Evolutionary conservation across 2,329 filamentous ascomycete genomes (phyloP), one percentile per base, ranked within the genome.

Genomic region (Stachybotrys chartarum): DNA sequence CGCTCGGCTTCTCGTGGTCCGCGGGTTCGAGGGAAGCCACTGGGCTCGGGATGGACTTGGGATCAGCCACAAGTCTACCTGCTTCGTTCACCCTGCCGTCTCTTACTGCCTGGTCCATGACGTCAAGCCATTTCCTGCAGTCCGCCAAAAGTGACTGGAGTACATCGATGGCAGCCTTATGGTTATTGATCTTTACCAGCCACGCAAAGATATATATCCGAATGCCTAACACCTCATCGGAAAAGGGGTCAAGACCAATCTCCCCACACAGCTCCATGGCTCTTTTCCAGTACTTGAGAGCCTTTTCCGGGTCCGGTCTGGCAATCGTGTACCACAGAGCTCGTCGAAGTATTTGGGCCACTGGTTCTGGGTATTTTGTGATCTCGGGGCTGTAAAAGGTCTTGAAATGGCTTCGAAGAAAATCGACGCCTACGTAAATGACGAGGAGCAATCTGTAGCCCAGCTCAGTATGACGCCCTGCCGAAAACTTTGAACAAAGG

Each of bases 281-380:
- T 60, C 88, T 81, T 64, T 86, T 86, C 70, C 96, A 97, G 70
- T 90, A 90, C 62, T 90, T 88, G 57, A 95, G 77, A 1, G 93
- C 92, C 54, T 88, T 80, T 56, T 87, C 81, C 3, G 90, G 84
- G 57, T 96, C 87, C 5, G 88, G 80, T 45, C 83, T 78, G 60
- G 87, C 82, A 65, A 94, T 92, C 61, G 86, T 90, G 72, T 90
- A 96, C 74, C 93, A 97, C 30, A 97, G 75, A 0, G 91, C 94
- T 61, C 86, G 83, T 35, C 94, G 89, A 50, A 99, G 78, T 58
- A 89, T 85, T 64, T 88, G 86, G 10, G 88, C 88, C 39, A 93
- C 84, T 1, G 84, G 78, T 47, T 88, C 82, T 3, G 90, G 90
- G 66, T 79, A 84, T 56, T 72, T 75, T 52, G 79, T 82, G 63